phyloP scores from a whole-genome alignment of 495 filamentous ascomycete species.

The Penicillium roqueforti region DNA sequence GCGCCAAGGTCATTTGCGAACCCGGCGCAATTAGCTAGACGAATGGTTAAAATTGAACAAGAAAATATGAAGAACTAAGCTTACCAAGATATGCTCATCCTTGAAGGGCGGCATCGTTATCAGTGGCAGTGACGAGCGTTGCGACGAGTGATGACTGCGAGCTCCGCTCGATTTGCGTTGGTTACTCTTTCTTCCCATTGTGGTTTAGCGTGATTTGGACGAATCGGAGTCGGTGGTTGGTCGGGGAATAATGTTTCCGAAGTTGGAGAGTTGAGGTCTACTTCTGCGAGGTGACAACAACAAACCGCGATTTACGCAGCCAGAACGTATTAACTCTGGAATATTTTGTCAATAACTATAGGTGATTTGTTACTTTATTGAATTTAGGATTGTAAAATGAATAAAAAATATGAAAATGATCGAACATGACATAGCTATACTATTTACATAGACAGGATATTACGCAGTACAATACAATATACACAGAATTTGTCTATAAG shows the following conservation, averaged over 20 bases:
- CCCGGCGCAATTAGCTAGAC: slow-evolving; percentile 85
- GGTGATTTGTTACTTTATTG: not conserved
- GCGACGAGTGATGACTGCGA: slow-evolving; percentile 9
- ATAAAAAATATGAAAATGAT: too few species aligned
- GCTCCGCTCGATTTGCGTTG: slow-evolving; percentile 19
- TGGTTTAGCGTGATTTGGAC: slow-evolving; percentile 12
- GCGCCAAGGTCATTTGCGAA: slow-evolving; percentile 88
- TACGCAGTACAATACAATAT: not conserved
- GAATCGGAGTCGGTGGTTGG: not conserved
- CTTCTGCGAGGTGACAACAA: not conserved
- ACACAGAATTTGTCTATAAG: not conserved
- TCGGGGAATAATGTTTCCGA: not conserved
- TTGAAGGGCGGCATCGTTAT: slow-evolving; percentile 65
- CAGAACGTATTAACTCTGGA: not conserved
- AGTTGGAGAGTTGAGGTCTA: not conserved
- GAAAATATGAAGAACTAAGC: slow-evolving; percentile 10
- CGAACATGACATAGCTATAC: too few species aligned
- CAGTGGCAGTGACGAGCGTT: not conserved
- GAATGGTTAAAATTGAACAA: slow-evolving; percentile 1
- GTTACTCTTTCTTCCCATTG: slow-evolving; percentile 11
- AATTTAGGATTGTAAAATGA: not conserved
- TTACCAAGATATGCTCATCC: slow-evolving; percentile 71
- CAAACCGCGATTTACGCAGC: not conserved
- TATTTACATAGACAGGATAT: too few species aligned
- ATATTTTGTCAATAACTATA: not conserved